phyloP scores from a whole-genome alignment of 1,284 basidiomycete species.

The Apiotrichum akiyoshidainum region DNA sequence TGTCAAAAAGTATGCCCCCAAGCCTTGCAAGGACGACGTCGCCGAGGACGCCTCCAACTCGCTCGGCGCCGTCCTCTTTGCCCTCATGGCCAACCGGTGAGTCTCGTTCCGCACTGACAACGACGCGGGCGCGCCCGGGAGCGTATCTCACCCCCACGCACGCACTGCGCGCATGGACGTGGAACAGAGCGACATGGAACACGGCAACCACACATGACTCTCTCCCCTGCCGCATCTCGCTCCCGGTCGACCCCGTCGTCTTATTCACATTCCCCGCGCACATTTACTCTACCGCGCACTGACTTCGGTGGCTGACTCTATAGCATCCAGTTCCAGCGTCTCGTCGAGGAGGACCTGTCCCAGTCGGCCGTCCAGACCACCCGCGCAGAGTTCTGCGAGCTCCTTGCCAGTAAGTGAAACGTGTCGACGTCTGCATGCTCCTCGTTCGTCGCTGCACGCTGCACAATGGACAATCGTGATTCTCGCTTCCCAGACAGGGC shows the following conservation, averaged over 20 bases:
- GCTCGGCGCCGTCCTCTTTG: slow-evolving; percentile 39
- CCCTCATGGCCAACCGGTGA: slow-evolving; percentile 46
- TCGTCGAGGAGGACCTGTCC: slow-evolving; percentile 64
- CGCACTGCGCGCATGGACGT: not conserved
- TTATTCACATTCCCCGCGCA: too few species aligned
- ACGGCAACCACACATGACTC: not conserved
- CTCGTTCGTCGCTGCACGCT: too few species aligned
- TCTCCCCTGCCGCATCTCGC: not conserved
- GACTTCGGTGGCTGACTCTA: not conserved
- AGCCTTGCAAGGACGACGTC: slow-evolving; percentile 60
- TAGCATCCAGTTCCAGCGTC: slow-evolving; percentile 48
- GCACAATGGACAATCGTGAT: too few species aligned
- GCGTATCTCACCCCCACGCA: too few species aligned
- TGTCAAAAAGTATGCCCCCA: slow-evolving; percentile 68
- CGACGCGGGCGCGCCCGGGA: too few species aligned
- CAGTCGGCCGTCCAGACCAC: slow-evolving; percentile 66
- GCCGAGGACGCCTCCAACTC: slow-evolving; percentile 14
- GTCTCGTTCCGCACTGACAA: not conserved
- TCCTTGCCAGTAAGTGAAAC: slow-evolving; percentile 60
- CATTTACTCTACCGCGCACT: too few species aligned
- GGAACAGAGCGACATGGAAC: not conserved
- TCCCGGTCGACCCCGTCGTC: too few species aligned
- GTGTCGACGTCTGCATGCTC: too few species aligned
- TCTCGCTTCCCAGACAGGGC: too few species aligned
- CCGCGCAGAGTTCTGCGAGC: slow-evolving; percentile 75